Conservation (phyloP, 495 filamentous ascomycete genomes). For the Podospora tetraspora region DNA sequence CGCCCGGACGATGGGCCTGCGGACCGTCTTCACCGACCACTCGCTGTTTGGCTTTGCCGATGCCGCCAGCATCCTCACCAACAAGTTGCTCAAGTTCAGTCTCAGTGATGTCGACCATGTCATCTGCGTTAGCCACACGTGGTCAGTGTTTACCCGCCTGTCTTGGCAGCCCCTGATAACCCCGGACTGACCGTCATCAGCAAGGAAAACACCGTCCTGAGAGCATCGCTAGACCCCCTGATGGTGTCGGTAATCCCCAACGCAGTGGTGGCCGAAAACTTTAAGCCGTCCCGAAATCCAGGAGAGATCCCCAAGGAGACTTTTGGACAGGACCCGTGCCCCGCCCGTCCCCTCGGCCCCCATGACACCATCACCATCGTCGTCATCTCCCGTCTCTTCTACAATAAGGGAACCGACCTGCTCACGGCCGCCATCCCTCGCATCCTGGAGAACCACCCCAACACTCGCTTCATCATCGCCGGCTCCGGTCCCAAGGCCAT, state of each 20-base stretch:
- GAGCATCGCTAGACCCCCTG: slow-evolving; percentile 87
- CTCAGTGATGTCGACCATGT: slow-evolving; percentile 97
- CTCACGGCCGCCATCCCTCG: slow-evolving; percentile 90
- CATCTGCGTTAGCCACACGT: slow-evolving; percentile 96
- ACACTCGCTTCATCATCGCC: slow-evolving; percentile 95
- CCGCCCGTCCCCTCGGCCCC: slow-evolving; percentile 58
- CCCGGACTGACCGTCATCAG: slow-evolving; percentile 37
- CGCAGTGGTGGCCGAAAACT: slow-evolving; percentile 94
- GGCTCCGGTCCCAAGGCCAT: slow-evolving; percentile 95
- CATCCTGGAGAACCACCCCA: slow-evolving; percentile 79
- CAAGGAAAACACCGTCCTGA: slow-evolving; percentile 96
- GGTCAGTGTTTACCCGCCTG: slow-evolving; percentile 48
- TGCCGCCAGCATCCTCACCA: slow-evolving; percentile 90
- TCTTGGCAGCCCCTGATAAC: slow-evolving; percentile 3
- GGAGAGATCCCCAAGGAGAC: slow-evolving; percentile 26
- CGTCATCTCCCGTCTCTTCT: slow-evolving; percentile 94
- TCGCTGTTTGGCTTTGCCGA: slow-evolving; percentile 98
- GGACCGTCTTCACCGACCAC: slow-evolving; percentile 96
- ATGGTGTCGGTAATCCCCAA: slow-evolving; percentile 99
- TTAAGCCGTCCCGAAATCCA: slow-evolving; percentile 59
- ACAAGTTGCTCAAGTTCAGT: slow-evolving; percentile 93
- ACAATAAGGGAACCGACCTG: slow-evolving; percentile 97
- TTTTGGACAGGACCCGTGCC: slow-evolving; percentile 19
- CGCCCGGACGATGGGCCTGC: slow-evolving; percentile 90
- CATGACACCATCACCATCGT: slow-evolving; percentile 91